Base-by-base conservation (phyloP, 768 basidiomycete species). In the Phlegmacium glaucopus region DNA sequence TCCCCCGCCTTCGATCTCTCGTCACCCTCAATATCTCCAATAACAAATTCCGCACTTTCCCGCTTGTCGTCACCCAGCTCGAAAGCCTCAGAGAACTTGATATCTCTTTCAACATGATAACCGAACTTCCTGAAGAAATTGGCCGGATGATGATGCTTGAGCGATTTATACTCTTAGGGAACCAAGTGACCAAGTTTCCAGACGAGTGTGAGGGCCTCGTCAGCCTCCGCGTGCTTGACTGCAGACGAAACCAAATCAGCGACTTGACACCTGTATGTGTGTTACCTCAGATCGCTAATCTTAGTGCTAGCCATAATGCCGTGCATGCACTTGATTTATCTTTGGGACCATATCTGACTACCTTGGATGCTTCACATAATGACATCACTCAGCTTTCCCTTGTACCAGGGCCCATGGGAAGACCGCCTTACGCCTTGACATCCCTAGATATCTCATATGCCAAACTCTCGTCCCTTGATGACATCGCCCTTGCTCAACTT, bases 71-170 rank as follows among this genome's bases (percentile, higher is more conserved):
- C 22, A 83, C 79, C 63, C 72, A 85, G 50, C 79, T 98, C 59
- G 66, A 72, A 4, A 76, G 70, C n/a, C 78, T 99, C 15, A 70
- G 77, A 30, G 90, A 94, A 56, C 82, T 99, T 15, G 94, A 98
- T 58, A 74, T 96, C 32, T 98, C 96, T 0, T 97, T 97, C 75
- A 99, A 99, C 71, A 81, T 77, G 63, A 83, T 98, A 48, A 74
- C 79, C 0, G 80, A 84, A 41, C 76, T 98, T 1, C 94, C 94
- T 0, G 82, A 87, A 29, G 81, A 85, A 36, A 82, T 98, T 36
- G 88, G 87, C 1, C 68, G 77, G 28, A 72, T 98, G 44, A 64
- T 63, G 22, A 72, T 77, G 4, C 77, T 98, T 36, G 82, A 92
- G 55, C 71, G 78, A 12, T 74, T 98, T 9, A 72, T 85, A 37